A percentile compares a stretch with the other conserved stretches of the same genome.
phyloP scores from a whole-genome alignment of 192 early-diverging fungal genomes.

The Oehlia diaphana region DNA sequence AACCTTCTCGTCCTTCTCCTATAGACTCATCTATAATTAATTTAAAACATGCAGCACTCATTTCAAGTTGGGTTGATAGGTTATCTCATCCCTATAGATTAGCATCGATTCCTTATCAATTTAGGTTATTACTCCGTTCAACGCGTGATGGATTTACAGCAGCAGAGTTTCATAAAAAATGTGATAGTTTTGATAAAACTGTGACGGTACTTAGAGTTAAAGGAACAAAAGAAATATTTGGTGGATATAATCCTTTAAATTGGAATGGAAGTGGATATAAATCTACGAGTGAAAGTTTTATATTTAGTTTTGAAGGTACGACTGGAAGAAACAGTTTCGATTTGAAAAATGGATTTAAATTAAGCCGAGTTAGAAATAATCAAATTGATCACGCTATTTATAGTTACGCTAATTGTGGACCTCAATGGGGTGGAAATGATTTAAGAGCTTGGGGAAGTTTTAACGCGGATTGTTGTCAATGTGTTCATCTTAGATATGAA shows the following conservation, averaged over 20 bases:
- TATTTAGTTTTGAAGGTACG: neutral
- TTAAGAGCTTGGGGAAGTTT: conserved; percentile 17
- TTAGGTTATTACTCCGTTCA: conserved; percentile 4
- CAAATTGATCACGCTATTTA: conserved; percentile 4
- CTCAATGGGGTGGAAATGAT: conserved; percentile 2
- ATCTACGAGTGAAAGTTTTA: conserved; percentile 4
- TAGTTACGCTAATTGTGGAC: conserved; percentile 2
- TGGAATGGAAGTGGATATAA: conserved; percentile 11
- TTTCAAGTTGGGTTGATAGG: conserved; percentile 10
- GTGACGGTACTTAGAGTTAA: conserved; percentile 1
- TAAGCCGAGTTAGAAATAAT: neutral
- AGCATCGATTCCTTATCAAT: conserved; percentile 17
- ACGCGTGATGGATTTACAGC: conserved; percentile 2
- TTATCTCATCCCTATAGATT: neutral
- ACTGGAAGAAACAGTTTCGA: neutral
- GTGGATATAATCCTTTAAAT: conserved; percentile 17
- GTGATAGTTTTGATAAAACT: conserved; percentile 9
- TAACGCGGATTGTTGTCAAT: conserved; percentile 17
- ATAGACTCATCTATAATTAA: conserved; percentile 9
- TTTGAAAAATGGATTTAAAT: neutral
- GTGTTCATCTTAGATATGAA: conserved; percentile 5
- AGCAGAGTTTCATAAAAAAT: conserved; percentile 19
- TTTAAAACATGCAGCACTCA: conserved; percentile 12
- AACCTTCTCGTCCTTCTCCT: neutral
- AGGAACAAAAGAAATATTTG: neutral